phyloP scores from a whole-genome alignment of 257 asterid species.

The Penstemon newberryi region DNA sequence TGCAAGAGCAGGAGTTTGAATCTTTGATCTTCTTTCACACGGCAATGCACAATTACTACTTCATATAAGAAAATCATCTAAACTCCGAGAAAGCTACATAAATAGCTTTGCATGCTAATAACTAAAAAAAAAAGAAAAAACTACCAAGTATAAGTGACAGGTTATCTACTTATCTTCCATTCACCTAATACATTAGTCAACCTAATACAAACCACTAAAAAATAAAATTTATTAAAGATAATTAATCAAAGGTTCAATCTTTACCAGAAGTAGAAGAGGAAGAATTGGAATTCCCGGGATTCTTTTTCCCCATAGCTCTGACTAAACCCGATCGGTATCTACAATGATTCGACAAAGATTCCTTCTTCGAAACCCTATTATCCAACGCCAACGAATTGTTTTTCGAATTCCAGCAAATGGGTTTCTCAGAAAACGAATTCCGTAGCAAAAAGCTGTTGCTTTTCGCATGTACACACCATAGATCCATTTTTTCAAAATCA shows the following conservation, averaged over 20 bases:
- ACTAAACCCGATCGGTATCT: slow-evolving; percentile 51
- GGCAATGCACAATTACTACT: not conserved
- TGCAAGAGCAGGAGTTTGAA: slow-evolving; percentile 10
- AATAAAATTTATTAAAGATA: not conserved
- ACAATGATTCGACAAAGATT: slow-evolving; percentile 27
- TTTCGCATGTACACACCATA: slow-evolving; percentile 50
- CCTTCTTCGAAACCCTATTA: slow-evolving; percentile 42
- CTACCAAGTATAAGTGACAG: not conserved
- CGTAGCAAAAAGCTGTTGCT: slow-evolving; percentile 41
- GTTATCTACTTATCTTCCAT: not conserved
- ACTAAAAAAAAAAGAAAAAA: not conserved
- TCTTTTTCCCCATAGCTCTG: slow-evolving; percentile 66
- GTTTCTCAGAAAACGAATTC: slow-evolving; percentile 54
- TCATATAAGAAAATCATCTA: slow-evolving; percentile 14
- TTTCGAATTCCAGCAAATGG: slow-evolving; percentile 48
- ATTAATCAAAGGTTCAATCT: not conserved
- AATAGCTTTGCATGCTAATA: not conserved
- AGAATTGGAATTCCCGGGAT: slow-evolving; percentile 53
- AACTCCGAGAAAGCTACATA: not conserved
- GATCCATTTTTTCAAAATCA: slow-evolving; percentile 42
- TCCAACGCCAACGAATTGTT: slow-evolving; percentile 40
- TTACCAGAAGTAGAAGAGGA: slow-evolving; percentile 53
- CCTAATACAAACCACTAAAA: not conserved
- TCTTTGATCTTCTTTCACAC: slow-evolving; percentile 5
- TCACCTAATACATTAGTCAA: not conserved